Percentiles rank a stretch among this genome's conserved stretches.
phyloP scores from a whole-genome alignment of 2,329 filamentous ascomycete species.

The Colletotrichum horii region DNA sequence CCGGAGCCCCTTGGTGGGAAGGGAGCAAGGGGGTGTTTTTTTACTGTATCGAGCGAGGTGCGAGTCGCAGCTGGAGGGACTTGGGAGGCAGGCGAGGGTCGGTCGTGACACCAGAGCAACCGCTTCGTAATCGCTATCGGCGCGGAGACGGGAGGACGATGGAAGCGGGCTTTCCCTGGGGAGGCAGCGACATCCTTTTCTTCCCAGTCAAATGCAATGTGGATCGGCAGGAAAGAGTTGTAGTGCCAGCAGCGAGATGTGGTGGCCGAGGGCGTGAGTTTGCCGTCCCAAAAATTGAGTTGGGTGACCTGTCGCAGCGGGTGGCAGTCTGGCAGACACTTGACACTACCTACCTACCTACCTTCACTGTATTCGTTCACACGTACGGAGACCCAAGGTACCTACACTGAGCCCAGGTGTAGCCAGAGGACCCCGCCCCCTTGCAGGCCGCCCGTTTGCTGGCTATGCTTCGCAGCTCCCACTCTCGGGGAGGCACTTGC shows the following conservation, averaged over 20 bases:
- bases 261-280: conserved; percentile 1
- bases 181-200: background rate
- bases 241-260: background rate
- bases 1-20: conserved; percentile 5
- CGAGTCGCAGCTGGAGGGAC: background rate
- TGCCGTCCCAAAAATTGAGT: conserved; percentile 19
- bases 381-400: background rate
- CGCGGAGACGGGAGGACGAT: conserved; percentile 6
- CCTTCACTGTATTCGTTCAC: background rate
- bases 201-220: background rate
- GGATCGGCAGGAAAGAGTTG: background rate
- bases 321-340: conserved; percentile 13
- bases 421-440: background rate
- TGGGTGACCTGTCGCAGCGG: conserved; percentile 18
- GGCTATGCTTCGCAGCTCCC: conserved; percentile 15
- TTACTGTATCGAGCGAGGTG: background rate
- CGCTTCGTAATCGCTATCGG: background rate
- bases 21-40: conserved; percentile 11
- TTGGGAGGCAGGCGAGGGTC: background rate
- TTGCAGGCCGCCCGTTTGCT: background rate
- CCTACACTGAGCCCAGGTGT: background rate
- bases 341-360: conserved; percentile 10
- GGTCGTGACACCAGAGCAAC: background rate
- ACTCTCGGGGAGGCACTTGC: background rate
- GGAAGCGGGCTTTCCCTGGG: background rate